phyloP scores from a whole-genome alignment of 116 monocot species.

The Thalassia testudinum region DNA sequence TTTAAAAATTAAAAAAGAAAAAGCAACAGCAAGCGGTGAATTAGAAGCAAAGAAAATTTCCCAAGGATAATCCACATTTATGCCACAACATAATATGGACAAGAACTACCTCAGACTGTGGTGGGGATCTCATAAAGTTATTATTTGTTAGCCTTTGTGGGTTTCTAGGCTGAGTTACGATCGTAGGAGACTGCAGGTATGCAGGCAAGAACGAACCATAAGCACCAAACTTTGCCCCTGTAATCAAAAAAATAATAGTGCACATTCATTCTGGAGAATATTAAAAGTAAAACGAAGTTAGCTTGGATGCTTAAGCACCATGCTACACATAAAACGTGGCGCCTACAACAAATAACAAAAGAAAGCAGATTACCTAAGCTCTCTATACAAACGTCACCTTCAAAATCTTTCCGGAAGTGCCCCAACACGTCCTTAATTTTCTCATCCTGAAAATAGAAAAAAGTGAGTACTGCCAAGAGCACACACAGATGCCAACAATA shows the following conservation, averaged over 20 bases:
- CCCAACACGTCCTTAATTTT: constrained; percentile 68
- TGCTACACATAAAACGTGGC: too few relatives aligned
- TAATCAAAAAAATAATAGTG: constrained; percentile 1
- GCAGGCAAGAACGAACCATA: constrained; percentile 89
- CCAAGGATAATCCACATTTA: too few relatives aligned
- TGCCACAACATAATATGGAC: too few relatives aligned
- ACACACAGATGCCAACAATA: too few relatives aligned
- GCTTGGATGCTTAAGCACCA: too few relatives aligned
- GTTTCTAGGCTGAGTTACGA: constrained; percentile 38
- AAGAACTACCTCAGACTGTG: constrained; percentile 31
- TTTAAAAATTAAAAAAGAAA: too few relatives aligned
- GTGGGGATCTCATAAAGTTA: constrained; percentile 29
- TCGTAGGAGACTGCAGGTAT: constrained; percentile 51
- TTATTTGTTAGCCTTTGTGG: constrained; percentile 17
- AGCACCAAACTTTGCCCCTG: constrained; percentile 82
- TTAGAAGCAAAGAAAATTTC: too few relatives aligned
- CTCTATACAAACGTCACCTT: constrained; percentile 74
- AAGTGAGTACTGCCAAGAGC: neutral
- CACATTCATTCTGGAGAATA: too few relatives aligned
- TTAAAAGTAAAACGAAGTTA: too few relatives aligned
- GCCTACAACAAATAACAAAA: neutral
- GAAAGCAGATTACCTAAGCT: constrained; percentile 43
- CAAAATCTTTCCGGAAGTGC: constrained; percentile 84
- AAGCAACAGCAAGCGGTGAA: too few relatives aligned
- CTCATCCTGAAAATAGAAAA: constrained; percentile 45